These are phyloP conservation scores for Xylaria cubensis DNA, from an alignment of 495 filamentous ascomycete species.

Conservation along the genomic window DNA sequence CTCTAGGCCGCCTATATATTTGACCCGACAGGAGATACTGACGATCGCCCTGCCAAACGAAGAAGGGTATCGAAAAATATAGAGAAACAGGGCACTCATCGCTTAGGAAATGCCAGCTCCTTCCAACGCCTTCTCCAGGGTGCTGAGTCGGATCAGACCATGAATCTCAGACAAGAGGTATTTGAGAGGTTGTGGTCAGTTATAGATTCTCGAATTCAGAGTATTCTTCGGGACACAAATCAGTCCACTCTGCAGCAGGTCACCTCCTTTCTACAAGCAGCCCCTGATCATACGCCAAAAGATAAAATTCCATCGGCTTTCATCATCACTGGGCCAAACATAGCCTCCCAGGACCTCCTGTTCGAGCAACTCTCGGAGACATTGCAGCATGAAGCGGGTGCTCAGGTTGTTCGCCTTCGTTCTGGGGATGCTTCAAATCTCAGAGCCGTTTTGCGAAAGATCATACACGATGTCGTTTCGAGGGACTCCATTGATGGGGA, in stretches of 20 bases:
- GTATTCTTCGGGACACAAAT: constrained; percentile 69
- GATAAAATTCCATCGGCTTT: constrained; percentile 75
- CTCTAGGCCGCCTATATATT: constrained; percentile 75
- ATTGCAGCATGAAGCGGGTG: constrained; percentile 55
- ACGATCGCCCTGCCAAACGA: constrained; percentile 65
- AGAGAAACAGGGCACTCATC: constrained; percentile 33
- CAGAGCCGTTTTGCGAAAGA: constrained; percentile 80
- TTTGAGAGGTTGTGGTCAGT: constrained; percentile 72
- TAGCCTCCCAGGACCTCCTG: constrained; percentile 75
- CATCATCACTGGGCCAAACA: constrained; percentile 85
- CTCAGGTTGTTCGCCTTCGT: constrained; percentile 70
- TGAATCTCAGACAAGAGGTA: constrained; percentile 62
- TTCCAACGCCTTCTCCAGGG: constrained; percentile 72
- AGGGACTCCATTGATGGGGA: constrained; percentile 55
- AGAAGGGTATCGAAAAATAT: constrained; percentile 58
- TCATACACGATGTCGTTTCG: constrained; percentile 70
- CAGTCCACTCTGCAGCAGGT: constrained; percentile 67
- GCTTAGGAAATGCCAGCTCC: constrained; percentile 21
- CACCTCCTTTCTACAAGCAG: constrained; percentile 65
- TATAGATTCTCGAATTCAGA: constrained; percentile 68
- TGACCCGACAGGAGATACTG: constrained; percentile 52
- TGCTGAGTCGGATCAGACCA: constrained; percentile 59
- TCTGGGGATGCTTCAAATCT: constrained; percentile 82
- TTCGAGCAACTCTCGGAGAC: constrained; percentile 70
- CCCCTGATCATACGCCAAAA: constrained; percentile 45